Base-by-base conservation (phyloP, 2,329 filamentous ascomycete species). In the Bretziella fagacearum region DNA sequence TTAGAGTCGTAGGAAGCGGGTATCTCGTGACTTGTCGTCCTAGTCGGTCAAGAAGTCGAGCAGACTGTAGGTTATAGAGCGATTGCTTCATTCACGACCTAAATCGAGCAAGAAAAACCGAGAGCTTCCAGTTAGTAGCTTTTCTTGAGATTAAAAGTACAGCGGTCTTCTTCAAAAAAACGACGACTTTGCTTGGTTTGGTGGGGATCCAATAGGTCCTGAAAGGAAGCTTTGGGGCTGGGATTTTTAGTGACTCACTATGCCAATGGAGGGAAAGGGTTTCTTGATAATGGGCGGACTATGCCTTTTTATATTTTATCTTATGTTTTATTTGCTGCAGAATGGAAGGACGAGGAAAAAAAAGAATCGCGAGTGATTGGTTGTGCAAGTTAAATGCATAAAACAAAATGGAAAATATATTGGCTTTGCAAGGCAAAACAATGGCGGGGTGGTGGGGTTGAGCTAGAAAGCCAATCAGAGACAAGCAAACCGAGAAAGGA, bases 81-180 rank as follows among this genome's bases (percentile, higher is more conserved):
- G 30, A n/a, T 6, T 17, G 35, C 35, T 41, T 46, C 46, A 49
- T 49, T 44, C 41, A 46, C 43, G 35, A 30, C 10, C 27, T 39
- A n/a, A 8, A n/a, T n/a, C 15, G 8, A 3, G 17, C 15, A 22
- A 18, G 3, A 23, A 23, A 39, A 22, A 20, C 20, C 2, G n/a
- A 39, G 2, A 35, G 37, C 17, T 35, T 37, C 11, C 17, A 33
- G 26, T 44, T 44, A 30, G 26, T n/a, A n/a, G n/a, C n/a, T n/a
- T n/a, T n/a, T n/a, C n/a, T n/a, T n/a, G n/a, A n/a, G n/a, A n/a
- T n/a, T n/a, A n/a, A n/a, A n/a, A n/a, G n/a, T n/a, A n/a, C n/a
- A n/a, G n/a, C n/a, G n/a, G n/a, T n/a, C n/a, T n/a, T n/a, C n/a
- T n/a, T n/a, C n/a, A n/a, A n/a, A n/a, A n/a, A n/a, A n/a, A n/a